phyloP scores from a whole-genome alignment of 2,329 filamentous ascomycete species.

The Aspergillus flavus region DNA sequence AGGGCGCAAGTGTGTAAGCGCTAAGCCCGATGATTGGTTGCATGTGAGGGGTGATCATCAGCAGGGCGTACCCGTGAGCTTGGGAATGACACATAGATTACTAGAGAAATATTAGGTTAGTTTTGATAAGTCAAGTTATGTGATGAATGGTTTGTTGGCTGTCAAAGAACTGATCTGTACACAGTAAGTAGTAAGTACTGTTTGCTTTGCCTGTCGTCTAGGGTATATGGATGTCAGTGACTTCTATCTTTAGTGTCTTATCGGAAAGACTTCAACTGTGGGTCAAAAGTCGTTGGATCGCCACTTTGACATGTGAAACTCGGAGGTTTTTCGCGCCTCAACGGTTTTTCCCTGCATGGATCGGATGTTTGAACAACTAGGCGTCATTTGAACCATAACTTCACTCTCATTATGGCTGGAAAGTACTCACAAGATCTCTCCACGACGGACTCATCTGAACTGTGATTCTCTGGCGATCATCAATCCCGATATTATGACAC shows the following conservation, averaged over 20 bases:
- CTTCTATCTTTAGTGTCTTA: background rate
- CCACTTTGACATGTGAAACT: slow-evolving; percentile 6
- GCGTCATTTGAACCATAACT: background rate
- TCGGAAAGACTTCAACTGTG: background rate
- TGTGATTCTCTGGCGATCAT: background rate
- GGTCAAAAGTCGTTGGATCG: background rate
- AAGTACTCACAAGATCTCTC: background rate
- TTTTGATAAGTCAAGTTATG: background rate
- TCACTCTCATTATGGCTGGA: background rate
- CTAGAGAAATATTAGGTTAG: background rate
- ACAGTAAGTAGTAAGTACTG: background rate
- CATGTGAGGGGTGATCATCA: background rate
- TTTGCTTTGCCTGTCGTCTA: background rate
- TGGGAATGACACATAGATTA: background rate
- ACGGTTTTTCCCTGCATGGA: background rate
- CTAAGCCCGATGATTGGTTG: background rate
- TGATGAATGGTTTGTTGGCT: background rate
- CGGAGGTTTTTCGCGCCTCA: background rate
- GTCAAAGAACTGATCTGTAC: background rate
- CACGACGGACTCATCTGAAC: background rate
- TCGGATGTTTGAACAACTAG: background rate
- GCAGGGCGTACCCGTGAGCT: background rate
- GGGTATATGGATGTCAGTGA: background rate
- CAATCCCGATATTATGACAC: background rate
- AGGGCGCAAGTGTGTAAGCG: background rate